Evolutionary conservation across 176 grass and related monocot genomes (phyloP), one percentile per base, ranked within the genome.

Genomic region (Carex littledalei): DNA sequence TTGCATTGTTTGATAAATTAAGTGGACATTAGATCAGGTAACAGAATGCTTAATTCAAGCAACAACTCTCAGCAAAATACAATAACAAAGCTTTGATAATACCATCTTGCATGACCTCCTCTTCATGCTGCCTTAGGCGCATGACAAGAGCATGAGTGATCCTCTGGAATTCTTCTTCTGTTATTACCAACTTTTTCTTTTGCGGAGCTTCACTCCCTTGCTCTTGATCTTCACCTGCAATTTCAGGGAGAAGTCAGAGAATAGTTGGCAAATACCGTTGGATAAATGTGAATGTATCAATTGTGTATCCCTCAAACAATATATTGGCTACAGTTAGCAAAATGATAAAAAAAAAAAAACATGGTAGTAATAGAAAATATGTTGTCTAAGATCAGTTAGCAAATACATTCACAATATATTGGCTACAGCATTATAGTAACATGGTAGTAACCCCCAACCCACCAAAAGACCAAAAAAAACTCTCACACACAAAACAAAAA

Each of bases 91-190:
- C 34, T 47, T 87, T 60, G 54, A 59, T 70, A 26, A 37, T 95
- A 98, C 96, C 96, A 55, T 95, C 91, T 91, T 88, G 86, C 83
- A 53, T 58, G 39, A 98, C 84, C 39, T 90, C 69, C 55, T 98
- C 93, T 86, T 99, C 96, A 8, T 99, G 91, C 84, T 94, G 96
- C 17, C 87, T 85, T 61, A 99, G 78, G 43, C 84, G 75, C 96
- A 99, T 94, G 18, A 99, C 84, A 37, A 99, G 91, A 84, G 93
- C 93, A 85, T 95, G 96, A 29, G 93, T 99, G 76, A 99, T 90
- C 84, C 88, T 89, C 90, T 99, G 93, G 82, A 99, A 94, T 80
- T 95, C 90, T 65, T 99, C 96, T 90, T 99, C 96, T 4, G 96
- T 95, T 81, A 99, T 95, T 87, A 94, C 93, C 71, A 99, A 71